phyloP scores from a whole-genome alignment of 345 rosid species.

The Gossypium anomalum region DNA sequence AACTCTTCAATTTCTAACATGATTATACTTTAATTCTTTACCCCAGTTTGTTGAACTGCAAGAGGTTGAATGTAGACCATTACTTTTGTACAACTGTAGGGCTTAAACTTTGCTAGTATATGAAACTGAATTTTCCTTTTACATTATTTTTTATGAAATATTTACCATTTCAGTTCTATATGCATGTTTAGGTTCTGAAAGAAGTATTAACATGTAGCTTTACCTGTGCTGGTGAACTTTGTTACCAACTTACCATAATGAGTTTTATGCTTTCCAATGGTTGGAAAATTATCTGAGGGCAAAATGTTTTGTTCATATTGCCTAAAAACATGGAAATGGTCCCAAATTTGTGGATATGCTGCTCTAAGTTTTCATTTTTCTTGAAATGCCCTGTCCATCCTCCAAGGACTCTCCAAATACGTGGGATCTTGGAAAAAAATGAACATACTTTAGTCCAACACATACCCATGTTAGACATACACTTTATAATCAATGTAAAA shows the following conservation, averaged over 20 bases:
- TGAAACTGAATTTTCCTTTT: not conserved
- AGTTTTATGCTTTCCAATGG: not conserved
- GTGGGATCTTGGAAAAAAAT: not conserved
- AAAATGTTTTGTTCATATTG: not conserved
- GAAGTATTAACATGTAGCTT: not conserved
- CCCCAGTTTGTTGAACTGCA: not conserved
- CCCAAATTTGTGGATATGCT: not conserved
- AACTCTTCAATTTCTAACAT: not conserved
- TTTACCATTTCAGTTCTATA: not conserved
- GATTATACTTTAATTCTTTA: not conserved
- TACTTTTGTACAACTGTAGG: not conserved
- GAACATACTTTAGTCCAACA: not conserved
- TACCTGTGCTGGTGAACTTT: not conserved
- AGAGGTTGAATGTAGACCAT: not conserved
- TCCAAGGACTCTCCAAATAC: not conserved
- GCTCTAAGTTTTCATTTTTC: not conserved
- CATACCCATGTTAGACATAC: not conserved
- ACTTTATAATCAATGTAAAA: not conserved
- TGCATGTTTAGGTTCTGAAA: not conserved
- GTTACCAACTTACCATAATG: not conserved
- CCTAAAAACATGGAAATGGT: not conserved
- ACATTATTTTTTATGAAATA: not conserved
- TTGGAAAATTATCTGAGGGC: not conserved
- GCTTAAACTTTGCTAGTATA: not conserved
- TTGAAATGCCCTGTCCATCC: not conserved